Evolutionary conservation across 2,329 filamentous ascomycete genomes (phyloP).

Genomic region (Verticillium alfalfae): DNA sequence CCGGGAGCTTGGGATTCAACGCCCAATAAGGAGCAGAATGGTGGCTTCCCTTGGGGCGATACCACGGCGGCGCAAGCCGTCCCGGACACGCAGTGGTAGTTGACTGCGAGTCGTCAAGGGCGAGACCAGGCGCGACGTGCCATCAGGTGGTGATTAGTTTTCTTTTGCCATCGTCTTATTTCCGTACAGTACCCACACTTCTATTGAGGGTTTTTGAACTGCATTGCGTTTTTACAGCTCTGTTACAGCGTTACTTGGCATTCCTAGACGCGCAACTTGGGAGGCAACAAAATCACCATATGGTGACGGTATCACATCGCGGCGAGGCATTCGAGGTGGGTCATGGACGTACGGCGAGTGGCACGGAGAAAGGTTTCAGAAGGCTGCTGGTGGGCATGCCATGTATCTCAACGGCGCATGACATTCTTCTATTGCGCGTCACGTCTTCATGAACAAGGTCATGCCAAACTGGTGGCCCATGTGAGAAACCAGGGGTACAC

Average conservation of each 20-base stretch:
- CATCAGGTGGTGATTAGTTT: neutral
- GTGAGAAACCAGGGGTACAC: no score
- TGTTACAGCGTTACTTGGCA: neutral
- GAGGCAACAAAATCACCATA: neutral
- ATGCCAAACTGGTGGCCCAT: no score
- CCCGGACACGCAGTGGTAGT: neutral
- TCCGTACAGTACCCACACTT: neutral
- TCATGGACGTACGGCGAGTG: neutral
- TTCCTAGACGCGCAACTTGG: neutral
- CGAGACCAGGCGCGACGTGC: neutral
- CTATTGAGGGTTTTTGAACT: no score
- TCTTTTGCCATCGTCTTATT: neutral
- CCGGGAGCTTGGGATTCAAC: conserved; percentile 9
- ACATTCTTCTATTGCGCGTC: no score
- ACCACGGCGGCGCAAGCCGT: conserved; percentile 4
- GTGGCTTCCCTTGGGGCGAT: conserved; percentile 5
- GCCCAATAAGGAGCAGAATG: neutral
- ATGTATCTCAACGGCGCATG: no score
- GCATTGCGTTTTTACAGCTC: neutral
- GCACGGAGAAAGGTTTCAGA: no score
- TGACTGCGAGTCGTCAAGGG: neutral
- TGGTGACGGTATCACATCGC: neutral
- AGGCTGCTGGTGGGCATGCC: no score
- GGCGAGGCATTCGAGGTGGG: neutral
- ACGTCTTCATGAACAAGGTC: no score